These are phyloP conservation scores for Pistacia integerrima DNA, from an alignment of 345 rosid species.

Conservation along the genomic window DNA sequence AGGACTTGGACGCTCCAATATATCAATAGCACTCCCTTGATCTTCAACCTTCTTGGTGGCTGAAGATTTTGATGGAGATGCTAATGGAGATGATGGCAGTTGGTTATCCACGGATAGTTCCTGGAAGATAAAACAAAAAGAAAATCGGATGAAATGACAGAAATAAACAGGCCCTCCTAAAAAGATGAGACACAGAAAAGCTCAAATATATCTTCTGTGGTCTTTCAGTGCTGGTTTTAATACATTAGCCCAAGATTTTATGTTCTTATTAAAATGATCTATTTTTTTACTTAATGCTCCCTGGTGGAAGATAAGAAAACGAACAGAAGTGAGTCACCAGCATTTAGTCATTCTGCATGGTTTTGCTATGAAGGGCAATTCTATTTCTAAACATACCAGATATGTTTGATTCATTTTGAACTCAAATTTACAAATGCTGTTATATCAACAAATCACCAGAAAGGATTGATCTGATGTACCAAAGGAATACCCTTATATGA, in stretches of 20 bases:
- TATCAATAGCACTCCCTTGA: constrained; percentile 45
- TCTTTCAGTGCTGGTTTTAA: constrained; percentile 8
- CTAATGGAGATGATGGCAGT: constrained; percentile 42
- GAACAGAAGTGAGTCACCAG: background rate
- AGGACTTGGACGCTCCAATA: constrained; percentile 73
- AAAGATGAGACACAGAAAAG: constrained; percentile 15
- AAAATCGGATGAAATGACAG: constrained; percentile 4
- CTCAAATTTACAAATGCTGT: background rate
- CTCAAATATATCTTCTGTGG: background rate
- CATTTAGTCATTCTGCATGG: background rate
- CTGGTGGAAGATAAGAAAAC: background rate
- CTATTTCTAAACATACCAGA: background rate
- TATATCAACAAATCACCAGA: background rate
- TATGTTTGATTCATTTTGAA: background rate
- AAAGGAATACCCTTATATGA: constrained; percentile 6
- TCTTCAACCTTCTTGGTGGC: constrained; percentile 41
- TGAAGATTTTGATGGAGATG: constrained; percentile 48
- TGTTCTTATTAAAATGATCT: constrained; percentile 5
- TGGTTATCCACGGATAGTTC: constrained; percentile 36
- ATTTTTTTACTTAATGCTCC: constrained; percentile 8
- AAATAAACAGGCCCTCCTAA: background rate
- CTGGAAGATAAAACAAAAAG: constrained; percentile 38
- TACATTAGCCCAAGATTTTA: background rate
- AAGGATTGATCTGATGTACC: background rate
- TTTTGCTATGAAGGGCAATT: background rate